These are phyloP conservation scores for Wallemia ichthyophaga DNA, from an alignment of 1,284 basidiomycete species.

Conservation along the genomic window DNA sequence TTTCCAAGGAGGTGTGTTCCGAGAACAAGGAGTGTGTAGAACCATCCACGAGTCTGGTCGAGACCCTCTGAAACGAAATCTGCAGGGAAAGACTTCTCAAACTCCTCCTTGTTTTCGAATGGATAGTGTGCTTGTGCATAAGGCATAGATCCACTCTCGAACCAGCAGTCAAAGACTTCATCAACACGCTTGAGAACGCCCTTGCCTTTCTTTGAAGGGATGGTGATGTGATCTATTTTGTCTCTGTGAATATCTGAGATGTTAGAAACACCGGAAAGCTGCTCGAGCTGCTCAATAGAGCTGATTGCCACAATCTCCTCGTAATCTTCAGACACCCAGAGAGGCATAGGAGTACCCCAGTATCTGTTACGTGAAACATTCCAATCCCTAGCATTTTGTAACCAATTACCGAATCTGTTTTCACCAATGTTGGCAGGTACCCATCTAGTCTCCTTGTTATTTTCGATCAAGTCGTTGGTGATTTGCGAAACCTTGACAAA, in stretches of 20 bases:
- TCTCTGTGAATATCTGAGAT: constrained; percentile 88
- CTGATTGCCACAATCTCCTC: constrained; percentile 71
- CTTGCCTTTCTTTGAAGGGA: constrained; percentile 72
- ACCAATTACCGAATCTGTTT: constrained; percentile 84
- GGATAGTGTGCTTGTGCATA: constrained; percentile 95
- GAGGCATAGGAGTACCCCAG: constrained; percentile 92
- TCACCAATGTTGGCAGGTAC: constrained; percentile 76
- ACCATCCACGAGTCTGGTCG: constrained; percentile 90
- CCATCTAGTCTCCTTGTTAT: constrained; percentile 81
- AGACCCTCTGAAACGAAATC: constrained; percentile 82
- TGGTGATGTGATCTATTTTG: constrained; percentile 81
- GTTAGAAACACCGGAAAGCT: constrained; percentile 50
- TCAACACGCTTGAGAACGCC: constrained; percentile 63
- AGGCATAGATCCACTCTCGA: constrained; percentile 98
- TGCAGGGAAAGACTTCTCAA: constrained; percentile 68
- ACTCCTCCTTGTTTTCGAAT: constrained; percentile 77
- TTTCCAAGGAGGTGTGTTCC: constrained; percentile 76
- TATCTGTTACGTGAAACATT: constrained; percentile 96
- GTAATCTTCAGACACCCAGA: constrained; percentile 82
- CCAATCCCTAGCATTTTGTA: constrained; percentile 93
- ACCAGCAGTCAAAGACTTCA: constrained; percentile 99
- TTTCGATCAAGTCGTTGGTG: constrained; percentile 55
- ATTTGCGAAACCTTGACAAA: constrained; percentile 70
- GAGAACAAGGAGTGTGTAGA: constrained; percentile 89
- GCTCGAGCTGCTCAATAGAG: constrained; percentile 66